Base-by-base conservation (phyloP, 176 grass and related monocot species). In the Eleusine coracana region DNA sequence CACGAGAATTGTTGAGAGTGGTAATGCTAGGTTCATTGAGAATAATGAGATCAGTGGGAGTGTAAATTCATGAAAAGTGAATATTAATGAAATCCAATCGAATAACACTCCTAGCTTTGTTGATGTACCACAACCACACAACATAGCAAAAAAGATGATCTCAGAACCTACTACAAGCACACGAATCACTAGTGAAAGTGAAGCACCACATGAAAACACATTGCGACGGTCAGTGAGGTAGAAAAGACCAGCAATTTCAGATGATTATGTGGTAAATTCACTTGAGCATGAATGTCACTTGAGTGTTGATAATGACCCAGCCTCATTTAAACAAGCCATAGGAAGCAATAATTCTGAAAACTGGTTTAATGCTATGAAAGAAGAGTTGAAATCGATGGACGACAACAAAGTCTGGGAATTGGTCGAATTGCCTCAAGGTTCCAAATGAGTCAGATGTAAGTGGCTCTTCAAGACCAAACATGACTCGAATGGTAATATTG, bases 291-390 rank as follows among this genome's bases (percentile, higher is more conserved):
- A 55, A 64, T 76, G 40, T 11, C 25, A 82, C 54, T n/a, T 80
- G 10, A 36, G 61, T 63, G 44, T 81, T 1, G 10, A 82, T 21
- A 90, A 45, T 2, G 73, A 83, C 45, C 23, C 10, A 44, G 0
- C 81, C 60, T 90, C 64, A 28, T 85, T 71, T 81, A 52, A 13
- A 41, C 18, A 77, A 44, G 64, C 52, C 16, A 70, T 85, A 5
- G 1, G 76, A 44, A 52, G 8, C 52, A 1, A 21, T 20, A 21
- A 73, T 34, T 52, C 21, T 73, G 5, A 10, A 73, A 73, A 34
- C 3, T 51, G 46, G 15, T 52, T 31, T 4, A 20, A 11, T 20
- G 71, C 46, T 0, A 73, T 73, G 25, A 73, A 73, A 52, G 68
- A 70, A 15, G 71, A 73, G 46, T 52, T 73, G 3, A 4, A 73